Conservation (phyloP, 352 stramenopile species). For the Globisporangium acanthophoron region DNA sequence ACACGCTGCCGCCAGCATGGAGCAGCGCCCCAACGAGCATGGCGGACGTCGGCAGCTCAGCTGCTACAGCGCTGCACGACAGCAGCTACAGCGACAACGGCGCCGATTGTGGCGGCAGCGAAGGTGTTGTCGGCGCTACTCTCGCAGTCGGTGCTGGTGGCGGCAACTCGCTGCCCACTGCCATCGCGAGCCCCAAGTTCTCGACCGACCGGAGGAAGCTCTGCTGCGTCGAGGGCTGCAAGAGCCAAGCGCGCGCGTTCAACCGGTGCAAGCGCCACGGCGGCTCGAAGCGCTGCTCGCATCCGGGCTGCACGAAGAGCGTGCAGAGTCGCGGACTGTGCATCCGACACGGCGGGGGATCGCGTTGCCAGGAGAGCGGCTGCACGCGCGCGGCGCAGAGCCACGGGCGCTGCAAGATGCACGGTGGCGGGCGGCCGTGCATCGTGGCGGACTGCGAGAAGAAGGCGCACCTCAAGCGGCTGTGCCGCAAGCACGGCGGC, state of each 20-base stretch:
- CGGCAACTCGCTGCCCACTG: background rate
- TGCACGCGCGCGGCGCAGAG: slow-evolving; percentile 63
- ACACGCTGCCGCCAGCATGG: slow-evolving; percentile 5
- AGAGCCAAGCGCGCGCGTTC: slow-evolving; percentile 75
- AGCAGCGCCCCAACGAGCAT: slow-evolving; percentile 10
- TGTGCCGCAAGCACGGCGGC: slow-evolving; percentile 81
- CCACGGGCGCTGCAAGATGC: slow-evolving; percentile 61
- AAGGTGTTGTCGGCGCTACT: background rate
- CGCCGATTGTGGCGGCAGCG: background rate
- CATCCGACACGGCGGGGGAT: slow-evolving; percentile 70
- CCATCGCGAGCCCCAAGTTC: slow-evolving; percentile 29
- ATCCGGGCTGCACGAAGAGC: slow-evolving; percentile 68
- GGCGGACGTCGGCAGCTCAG: background rate
- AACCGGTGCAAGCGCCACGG: slow-evolving; percentile 84
- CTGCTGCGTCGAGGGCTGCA: slow-evolving; percentile 69
- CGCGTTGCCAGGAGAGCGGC: slow-evolving; percentile 61
- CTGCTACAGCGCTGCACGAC: slow-evolving; percentile 1
- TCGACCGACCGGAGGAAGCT: slow-evolving; percentile 69
- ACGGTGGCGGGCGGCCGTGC: slow-evolving; percentile 46
- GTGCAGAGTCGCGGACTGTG: slow-evolving; percentile 65
- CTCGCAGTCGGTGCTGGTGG: no score
- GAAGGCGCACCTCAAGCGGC: slow-evolving; percentile 74
- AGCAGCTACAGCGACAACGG: slow-evolving; percentile 13
- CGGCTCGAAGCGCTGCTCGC: slow-evolving; percentile 77
- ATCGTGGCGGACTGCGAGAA: slow-evolving; percentile 71